Evolutionary conservation across 2,329 filamentous ascomycete species (phyloP).

Genomic region (Fusarium sp.): DNA sequence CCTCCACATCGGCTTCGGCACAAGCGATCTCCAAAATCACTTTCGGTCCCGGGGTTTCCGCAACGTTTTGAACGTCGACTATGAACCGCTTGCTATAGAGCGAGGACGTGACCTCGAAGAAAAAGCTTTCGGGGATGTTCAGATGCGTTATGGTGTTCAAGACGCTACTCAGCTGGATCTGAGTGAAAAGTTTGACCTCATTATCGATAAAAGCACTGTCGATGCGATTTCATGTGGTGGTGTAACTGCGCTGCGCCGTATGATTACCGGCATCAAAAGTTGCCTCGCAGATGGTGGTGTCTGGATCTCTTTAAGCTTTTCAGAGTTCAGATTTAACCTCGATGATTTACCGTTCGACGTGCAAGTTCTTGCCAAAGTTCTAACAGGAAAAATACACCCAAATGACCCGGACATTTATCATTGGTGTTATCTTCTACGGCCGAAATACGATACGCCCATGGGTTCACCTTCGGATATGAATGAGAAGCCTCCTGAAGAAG

Average conservation of each 20-base stretch:
- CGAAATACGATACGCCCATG: constrained; percentile 37
- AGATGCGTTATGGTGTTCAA: constrained; percentile 58
- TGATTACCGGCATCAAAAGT: constrained; percentile 54
- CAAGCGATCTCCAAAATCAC: constrained; percentile 63
- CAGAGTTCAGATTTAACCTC: constrained; percentile 56
- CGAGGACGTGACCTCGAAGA: constrained; percentile 58
- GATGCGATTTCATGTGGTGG: constrained; percentile 64
- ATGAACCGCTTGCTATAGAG: constrained; percentile 61
- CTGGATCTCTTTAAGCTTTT: constrained; percentile 65
- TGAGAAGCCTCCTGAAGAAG: constrained; percentile 18
- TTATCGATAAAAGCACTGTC: constrained; percentile 64
- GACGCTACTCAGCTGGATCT: constrained; percentile 58
- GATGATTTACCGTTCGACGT: constrained; percentile 57
- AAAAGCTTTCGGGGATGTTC: constrained; percentile 58
- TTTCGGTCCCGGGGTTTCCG: constrained; percentile 58
- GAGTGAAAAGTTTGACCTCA: constrained; percentile 54
- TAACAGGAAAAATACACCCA: constrained; percentile 55
- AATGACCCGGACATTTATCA: constrained; percentile 62
- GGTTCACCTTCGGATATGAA: constrained; percentile 12
- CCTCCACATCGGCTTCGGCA: constrained; percentile 63
- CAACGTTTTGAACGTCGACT: constrained; percentile 63
- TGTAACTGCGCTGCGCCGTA: constrained; percentile 52
- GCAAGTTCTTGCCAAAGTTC: constrained; percentile 57
- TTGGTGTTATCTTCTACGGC: constrained; percentile 60
- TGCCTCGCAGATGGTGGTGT: constrained; percentile 54